Evolutionary conservation across 2,329 filamentous ascomycete genomes (phyloP), one percentile per base, ranked within the genome.

Genomic region (Cordyceps militaris): DNA sequence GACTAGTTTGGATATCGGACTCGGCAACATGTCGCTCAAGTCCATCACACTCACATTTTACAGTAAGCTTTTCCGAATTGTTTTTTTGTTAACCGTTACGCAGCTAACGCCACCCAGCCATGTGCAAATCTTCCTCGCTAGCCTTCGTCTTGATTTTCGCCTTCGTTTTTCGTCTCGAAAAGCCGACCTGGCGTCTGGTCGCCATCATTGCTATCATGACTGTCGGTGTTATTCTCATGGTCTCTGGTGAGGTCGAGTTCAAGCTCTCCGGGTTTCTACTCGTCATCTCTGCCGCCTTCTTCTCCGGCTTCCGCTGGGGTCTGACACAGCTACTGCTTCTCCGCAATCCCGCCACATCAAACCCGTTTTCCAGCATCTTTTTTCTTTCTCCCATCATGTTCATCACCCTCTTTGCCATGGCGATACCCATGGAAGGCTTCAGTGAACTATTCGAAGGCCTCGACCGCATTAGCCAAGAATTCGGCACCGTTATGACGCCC

Each of bases 361-460:
- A 99, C 67, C 94, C 94, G 0, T 97, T 99, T 72, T 93, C 91
- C 14, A 95, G 89, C 65, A 96, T 99, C 64, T 97, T 97, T 75
- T 97, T 92, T 74, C 84, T 99, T n/a, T 92, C 92, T 0, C 94
- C 94, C 1, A 83, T 97, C 73, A 99, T 99, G 94, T 99, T 99
- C 67, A 46, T 88, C 62, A 87, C 87, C 21, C 80, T 99, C 30
- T 77, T 95, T 53, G 66, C 85, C 58, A 88, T 99, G 62, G 91
- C 94, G 30, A 74, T 97, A 21, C 88, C 91, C 2, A 87, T 96
- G 4, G 94, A 99, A 73, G 92, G 92, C 2, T 83, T 92, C 51
- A 69, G 75, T 5, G 79, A 82, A 9, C 82, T 97, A 7, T 70
- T 81, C 58, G 80, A 82, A 13, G 91, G 90, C 2, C 73, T 96